Percentiles rank a stretch among this genome's conserved stretches.
Evolutionary conservation across 495 filamentous ascomycete species (phyloP).

Genomic region (Neurospora pannonica): DNA sequence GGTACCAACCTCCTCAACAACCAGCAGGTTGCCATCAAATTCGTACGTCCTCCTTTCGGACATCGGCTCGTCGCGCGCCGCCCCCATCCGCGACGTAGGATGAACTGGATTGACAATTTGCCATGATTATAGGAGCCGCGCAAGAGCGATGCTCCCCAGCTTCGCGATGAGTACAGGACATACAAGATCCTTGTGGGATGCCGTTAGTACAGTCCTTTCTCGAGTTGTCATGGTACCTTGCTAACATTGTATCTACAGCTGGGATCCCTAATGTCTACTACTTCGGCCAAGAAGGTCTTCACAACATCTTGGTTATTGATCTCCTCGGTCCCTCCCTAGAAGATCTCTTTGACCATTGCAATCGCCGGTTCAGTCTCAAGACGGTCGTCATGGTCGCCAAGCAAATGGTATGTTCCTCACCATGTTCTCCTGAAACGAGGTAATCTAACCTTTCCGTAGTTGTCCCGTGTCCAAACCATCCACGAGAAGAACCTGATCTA

Average conservation of each 20-base stretch:
- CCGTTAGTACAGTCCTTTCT: constrained; percentile 55
- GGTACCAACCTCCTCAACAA: constrained; percentile 98
- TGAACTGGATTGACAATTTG: background rate
- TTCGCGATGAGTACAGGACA: constrained; percentile 97
- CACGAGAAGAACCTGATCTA: constrained; percentile 99
- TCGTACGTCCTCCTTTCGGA: constrained; percentile 51
- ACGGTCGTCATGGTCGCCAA: constrained; percentile 99
- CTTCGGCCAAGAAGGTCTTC: constrained; percentile 96
- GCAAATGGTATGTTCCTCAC: constrained; percentile 94
- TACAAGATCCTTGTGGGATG: constrained; percentile 99
- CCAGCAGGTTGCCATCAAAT: constrained; percentile 99
- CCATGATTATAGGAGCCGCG: constrained; percentile 66
- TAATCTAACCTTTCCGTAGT: constrained; percentile 26
- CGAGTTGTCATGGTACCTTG: constrained; percentile 1
- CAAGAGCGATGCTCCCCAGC: constrained; percentile 96
- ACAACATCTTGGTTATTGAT: constrained; percentile 99
- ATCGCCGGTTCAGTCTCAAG: constrained; percentile 89
- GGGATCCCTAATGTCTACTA: constrained; percentile 99
- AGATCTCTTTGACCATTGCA: constrained; percentile 97
- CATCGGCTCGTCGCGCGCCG: background rate
- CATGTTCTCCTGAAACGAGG: background rate
- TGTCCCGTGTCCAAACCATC: constrained; percentile 97
- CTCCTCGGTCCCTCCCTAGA: constrained; percentile 92
- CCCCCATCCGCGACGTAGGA: background rate
- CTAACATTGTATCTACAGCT: constrained; percentile 43